Evolutionary conservation across 805 yeast species (phyloP).

Genomic region (Metschnikowia henanensis): DNA sequence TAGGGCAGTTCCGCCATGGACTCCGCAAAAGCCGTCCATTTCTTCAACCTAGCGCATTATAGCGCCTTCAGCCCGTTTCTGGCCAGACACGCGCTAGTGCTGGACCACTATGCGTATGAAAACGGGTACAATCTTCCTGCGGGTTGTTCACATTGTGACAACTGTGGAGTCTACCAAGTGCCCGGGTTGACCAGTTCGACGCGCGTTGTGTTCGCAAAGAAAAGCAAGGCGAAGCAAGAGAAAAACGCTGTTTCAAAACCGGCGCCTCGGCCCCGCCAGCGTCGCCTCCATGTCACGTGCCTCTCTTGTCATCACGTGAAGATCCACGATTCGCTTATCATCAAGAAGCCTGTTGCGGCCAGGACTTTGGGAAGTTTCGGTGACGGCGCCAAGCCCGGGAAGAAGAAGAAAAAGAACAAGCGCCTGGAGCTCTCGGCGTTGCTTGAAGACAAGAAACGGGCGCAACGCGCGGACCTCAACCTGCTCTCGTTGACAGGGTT

Average conservation of each 20-base stretch:
- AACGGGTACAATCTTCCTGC: constrained; percentile 32
- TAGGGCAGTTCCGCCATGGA: too few species aligned
- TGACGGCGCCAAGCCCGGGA: constrained; percentile 7
- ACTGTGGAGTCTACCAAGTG: constrained; percentile 32
- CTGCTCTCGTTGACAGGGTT: constrained; percentile 51
- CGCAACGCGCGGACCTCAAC: constrained; percentile 24
- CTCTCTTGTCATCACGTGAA: constrained; percentile 20
- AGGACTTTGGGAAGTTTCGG: background rate
- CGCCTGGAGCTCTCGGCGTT: constrained; percentile 42
- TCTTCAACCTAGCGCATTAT: constrained; percentile 31
- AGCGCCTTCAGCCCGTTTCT: constrained; percentile 26
- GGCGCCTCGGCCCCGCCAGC: background rate
- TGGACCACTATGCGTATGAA: constrained; percentile 22
- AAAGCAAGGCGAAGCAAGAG: background rate
- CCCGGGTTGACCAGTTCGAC: constrained; percentile 35
- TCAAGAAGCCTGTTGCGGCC: constrained; percentile 3
- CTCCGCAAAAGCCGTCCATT: constrained; percentile 20
- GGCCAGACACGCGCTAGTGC: constrained; percentile 24
- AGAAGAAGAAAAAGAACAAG: constrained; percentile 46
- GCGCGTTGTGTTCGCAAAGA: constrained; percentile 22
- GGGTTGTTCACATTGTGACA: constrained; percentile 25
- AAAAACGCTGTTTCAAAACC: background rate
- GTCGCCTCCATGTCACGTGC: constrained; percentile 19
- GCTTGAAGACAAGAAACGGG: constrained; percentile 40
- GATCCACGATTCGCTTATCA: constrained; percentile 13